Evolutionary conservation across 352 stramenopile species (phyloP).

Genomic region (Pythium rishiriense): DNA sequence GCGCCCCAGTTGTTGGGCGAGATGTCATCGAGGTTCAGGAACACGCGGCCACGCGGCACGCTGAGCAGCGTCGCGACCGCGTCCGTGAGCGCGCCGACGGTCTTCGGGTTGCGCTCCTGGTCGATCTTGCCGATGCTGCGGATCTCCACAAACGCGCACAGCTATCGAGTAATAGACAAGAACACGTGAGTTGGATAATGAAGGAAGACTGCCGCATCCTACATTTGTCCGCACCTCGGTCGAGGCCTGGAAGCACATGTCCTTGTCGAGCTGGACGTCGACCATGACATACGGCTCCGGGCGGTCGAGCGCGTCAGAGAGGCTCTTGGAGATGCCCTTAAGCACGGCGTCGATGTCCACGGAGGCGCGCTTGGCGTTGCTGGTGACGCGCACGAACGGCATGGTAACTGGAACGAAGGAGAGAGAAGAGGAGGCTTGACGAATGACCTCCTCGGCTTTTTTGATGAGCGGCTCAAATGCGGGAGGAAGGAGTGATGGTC

Average conservation of each 20-base stretch:
- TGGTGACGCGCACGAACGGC: conserved; percentile 44
- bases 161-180: conserved; percentile 26
- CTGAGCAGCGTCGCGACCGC: conserved; percentile 28
- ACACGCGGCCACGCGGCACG: conserved; percentile 31
- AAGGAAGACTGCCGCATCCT: too few species aligned
- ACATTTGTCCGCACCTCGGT: conserved; percentile 29
- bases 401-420: conserved; percentile 21
- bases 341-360: conserved; percentile 34
- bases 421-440: neutral
- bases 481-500: conserved; percentile 5
- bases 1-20: conserved; percentile 31
- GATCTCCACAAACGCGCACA: conserved; percentile 40
- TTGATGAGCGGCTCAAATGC: neutral
- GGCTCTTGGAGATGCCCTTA: conserved; percentile 40
- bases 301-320: conserved; percentile 35
- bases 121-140: conserved; percentile 41
- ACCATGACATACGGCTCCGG: conserved; percentile 44
- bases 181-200: neutral
- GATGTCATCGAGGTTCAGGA: conserved; percentile 41
- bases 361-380: conserved; percentile 39
- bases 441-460: neutral
- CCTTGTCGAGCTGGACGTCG: conserved; percentile 40
- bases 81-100: conserved; percentile 30
- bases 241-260: conserved; percentile 40
- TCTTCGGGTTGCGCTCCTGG: conserved; percentile 35